phyloP scores from a whole-genome alignment of 257 asterid genomes.

The Solanum corneliomulleri region DNA sequence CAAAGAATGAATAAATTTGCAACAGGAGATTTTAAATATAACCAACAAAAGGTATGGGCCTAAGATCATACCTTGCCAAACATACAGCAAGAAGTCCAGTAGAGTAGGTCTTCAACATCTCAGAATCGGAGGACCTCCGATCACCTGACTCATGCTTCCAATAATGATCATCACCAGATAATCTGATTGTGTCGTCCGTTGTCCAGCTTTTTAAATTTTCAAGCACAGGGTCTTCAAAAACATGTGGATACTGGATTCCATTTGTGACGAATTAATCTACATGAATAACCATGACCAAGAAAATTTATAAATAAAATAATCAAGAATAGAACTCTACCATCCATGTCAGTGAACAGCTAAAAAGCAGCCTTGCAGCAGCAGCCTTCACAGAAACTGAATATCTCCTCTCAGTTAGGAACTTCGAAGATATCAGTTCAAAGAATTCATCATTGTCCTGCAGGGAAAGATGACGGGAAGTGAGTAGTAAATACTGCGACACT shows the following conservation, averaged over 20 bases:
- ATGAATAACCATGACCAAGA: slow-evolving; percentile 5
- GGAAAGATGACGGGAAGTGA: slow-evolving; percentile 7
- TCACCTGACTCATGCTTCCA: slow-evolving; percentile 61
- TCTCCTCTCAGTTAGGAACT: slow-evolving; percentile 56
- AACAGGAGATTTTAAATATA: background rate
- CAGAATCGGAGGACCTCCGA: slow-evolving; percentile 55
- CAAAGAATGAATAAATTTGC: background rate
- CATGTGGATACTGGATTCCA: slow-evolving; percentile 84
- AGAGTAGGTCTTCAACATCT: slow-evolving; percentile 74
- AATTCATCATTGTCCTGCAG: slow-evolving; percentile 93
- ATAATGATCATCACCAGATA: slow-evolving; percentile 47
- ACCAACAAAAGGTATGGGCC: background rate
- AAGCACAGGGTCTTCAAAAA: slow-evolving; percentile 77
- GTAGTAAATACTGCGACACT: background rate
- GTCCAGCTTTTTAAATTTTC: slow-evolving; percentile 80
- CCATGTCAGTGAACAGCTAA: slow-evolving; percentile 87
- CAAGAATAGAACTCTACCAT: slow-evolving; percentile 37
- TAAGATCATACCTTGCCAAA: slow-evolving; percentile 47
- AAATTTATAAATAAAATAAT: background rate
- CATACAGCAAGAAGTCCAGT: slow-evolving; percentile 92
- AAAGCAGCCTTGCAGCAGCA: slow-evolving; percentile 81
- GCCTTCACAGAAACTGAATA: slow-evolving; percentile 67
- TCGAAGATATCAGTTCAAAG: slow-evolving; percentile 74
- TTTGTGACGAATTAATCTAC: slow-evolving; percentile 9
- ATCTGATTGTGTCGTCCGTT: slow-evolving; percentile 58